Evolutionary conservation across 768 basidiomycete genomes (phyloP), one percentile per base, ranked within the genome.

Genomic region (Tylopilus sp.): DNA sequence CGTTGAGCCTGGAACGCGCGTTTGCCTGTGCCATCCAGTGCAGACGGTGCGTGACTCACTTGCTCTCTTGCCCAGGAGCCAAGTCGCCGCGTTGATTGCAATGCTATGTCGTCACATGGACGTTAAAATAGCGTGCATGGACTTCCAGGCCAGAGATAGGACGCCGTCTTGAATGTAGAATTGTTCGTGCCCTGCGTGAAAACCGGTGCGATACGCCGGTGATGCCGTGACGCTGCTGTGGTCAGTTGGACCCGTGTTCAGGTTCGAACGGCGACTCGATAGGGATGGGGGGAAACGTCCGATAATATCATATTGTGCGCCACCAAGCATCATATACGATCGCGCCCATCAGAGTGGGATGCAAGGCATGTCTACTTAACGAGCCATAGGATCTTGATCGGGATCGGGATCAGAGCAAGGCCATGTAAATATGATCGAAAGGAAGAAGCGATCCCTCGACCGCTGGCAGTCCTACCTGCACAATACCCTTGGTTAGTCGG

Each of bases 381-480:
- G 42, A 25, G 21, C 48, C 48, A 38, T 25, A 26, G 28, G 38
- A 57, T 57, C 38, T 25, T 47, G 28, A 50, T 48, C 24, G 29
- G 48, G 30, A 57, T 44, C 25, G 21, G 19, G 37, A 25, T 45
- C 45, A 30, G 17, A 22, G 25, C 14, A 46, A 34, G 9, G 22
- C 12, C 5, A 22, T 10, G 45, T 22, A 30, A 34, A 21, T 19
- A 43, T 38, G 44, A 57, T 57, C 55, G 44, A 24, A 22, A 33
- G 28, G n/a, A 45, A 52, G 33, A 28, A 22, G 13, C 6, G 2
- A 25, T 50, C 55, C 46, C 45, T 56, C 38, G 56, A 51, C 55
- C 55, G 36, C 51, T 33, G 36, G 50, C 11, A 21, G 47, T 4
- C 55, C 47, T 43, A 25, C 54, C 28, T 49, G 45, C 54, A 55